Evolutionary conservation across 371 early-diverging fungal species (phyloP).

Genomic region (Chytridiales sp.): DNA sequence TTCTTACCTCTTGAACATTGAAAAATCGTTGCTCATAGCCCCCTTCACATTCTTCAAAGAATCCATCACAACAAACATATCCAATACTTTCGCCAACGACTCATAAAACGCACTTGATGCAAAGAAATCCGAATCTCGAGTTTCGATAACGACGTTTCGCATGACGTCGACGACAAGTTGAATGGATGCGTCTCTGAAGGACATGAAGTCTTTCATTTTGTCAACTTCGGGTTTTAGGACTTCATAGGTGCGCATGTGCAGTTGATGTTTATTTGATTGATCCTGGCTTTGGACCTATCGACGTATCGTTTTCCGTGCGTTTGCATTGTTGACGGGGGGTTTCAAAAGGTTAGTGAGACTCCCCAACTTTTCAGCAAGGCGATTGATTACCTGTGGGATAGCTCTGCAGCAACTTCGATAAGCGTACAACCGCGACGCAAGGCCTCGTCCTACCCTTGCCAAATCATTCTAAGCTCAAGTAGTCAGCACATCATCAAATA

Average conservation of each 20-base stretch:
- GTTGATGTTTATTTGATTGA: slow-evolving; percentile 34
- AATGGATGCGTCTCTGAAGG: slow-evolving; percentile 36
- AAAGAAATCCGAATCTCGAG: slow-evolving; percentile 29
- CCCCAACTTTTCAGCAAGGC: no score
- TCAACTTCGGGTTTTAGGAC: slow-evolving; percentile 45
- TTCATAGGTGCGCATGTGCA: slow-evolving; percentile 32
- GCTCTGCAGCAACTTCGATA: slow-evolving; percentile 45
- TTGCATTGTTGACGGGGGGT: not conserved
- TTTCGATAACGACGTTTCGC: slow-evolving; percentile 26
- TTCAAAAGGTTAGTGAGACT: not conserved
- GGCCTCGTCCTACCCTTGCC: slow-evolving; percentile 31
- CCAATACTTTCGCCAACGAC: slow-evolving; percentile 38
- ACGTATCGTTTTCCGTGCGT: not conserved
- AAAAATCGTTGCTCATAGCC: slow-evolving; percentile 56
- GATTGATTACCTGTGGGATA: slow-evolving; percentile 47
- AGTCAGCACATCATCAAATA: no score
- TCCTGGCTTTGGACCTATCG: slow-evolving; percentile 38
- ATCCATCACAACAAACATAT: slow-evolving; percentile 50
- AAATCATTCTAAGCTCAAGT: slow-evolving; percentile 39
- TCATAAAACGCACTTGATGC: slow-evolving; percentile 29
- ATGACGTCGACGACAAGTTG: not conserved
- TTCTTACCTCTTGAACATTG: slow-evolving; percentile 46
- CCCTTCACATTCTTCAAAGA: slow-evolving; percentile 53
- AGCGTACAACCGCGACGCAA: slow-evolving; percentile 42
- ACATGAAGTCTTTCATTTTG: slow-evolving; percentile 45